Conservation (phyloP, 768 basidiomycete genomes). For the Trametes punicea region DNA sequence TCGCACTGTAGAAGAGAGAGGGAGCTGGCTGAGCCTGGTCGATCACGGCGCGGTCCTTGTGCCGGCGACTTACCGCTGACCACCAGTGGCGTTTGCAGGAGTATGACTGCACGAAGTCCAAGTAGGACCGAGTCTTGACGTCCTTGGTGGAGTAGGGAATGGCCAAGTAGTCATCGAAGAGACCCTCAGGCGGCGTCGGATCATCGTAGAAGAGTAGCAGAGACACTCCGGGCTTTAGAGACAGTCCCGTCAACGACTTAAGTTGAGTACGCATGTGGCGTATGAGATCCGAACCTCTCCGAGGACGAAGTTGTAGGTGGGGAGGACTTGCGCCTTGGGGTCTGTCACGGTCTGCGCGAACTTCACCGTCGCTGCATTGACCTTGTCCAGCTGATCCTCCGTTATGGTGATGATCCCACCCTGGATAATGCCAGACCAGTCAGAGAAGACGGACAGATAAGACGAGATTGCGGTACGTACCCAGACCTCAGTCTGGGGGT, state of each 20-base stretch:
- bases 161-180: conserved; percentile 50
- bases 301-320: conserved; percentile 38
- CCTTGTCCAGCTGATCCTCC: conserved; percentile 16
- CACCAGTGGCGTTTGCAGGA: conserved; percentile 35
- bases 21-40: neutral
- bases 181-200: conserved; percentile 44
- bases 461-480: conserved; percentile 33
- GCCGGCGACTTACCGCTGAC: conserved; percentile 23
- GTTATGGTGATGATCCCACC: conserved; percentile 44
- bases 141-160: conserved; percentile 41
- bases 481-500: conserved; percentile 58
- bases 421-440: conserved; percentile 30
- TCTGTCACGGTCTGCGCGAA: conserved; percentile 43
- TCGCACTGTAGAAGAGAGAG: conserved; percentile 1
- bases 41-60: neutral
- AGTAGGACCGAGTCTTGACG: conserved; percentile 39
- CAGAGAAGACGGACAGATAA: neutral
- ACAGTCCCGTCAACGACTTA: neutral
- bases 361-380: conserved; percentile 37
- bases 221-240: conserved; percentile 16
- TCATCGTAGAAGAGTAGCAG: conserved; percentile 57
- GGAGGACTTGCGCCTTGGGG: conserved; percentile 49
- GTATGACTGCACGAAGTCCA: conserved; percentile 38
- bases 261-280: neutral
- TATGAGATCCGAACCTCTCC: conserved; percentile 30